Percentiles rank a stretch among this genome's conserved stretches.
phyloP scores from a whole-genome alignment of 495 filamentous ascomycete genomes.

The Aspergillus indologenus region DNA sequence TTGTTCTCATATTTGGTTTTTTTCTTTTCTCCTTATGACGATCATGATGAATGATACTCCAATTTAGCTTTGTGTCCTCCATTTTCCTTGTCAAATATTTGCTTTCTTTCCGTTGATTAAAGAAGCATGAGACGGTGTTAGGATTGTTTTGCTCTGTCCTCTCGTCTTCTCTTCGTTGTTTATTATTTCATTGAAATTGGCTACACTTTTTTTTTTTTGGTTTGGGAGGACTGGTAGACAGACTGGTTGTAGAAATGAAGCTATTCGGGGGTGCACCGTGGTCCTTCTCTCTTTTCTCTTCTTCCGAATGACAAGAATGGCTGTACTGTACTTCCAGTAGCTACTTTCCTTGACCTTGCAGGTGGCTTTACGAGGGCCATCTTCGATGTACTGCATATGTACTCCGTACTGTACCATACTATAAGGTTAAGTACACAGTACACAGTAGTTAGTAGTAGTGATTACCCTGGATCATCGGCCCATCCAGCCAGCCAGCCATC shows the following conservation, averaged over 20 bases:
- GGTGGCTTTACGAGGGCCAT: too few relatives aligned
- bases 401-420: too few relatives aligned
- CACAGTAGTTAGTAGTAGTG: too few relatives aligned
- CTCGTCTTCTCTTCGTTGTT: background rate
- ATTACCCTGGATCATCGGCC: too few relatives aligned
- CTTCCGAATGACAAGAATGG: conserved; percentile 4
- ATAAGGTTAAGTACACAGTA: too few relatives aligned
- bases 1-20: background rate
- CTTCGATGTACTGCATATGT: too few relatives aligned
- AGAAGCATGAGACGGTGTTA: background rate
- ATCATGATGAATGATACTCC: conserved; percentile 5
- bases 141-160: background rate
- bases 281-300: too few relatives aligned
- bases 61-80: background rate
- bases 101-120: background rate
- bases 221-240: background rate
- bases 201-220: background rate
- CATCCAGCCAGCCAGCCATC: too few relatives aligned
- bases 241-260: conserved; percentile 1
- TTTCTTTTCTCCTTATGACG: conserved; percentile 10
- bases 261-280: too few relatives aligned
- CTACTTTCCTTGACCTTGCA: too few relatives aligned
- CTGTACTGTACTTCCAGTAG: too few relatives aligned
- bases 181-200: background rate
- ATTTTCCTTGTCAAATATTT: background rate